These are phyloP conservation scores for Dryadomyces quercus-mongolicae DNA, from an alignment of 2,329 filamentous ascomycete genomes.

Conservation along the genomic window DNA sequence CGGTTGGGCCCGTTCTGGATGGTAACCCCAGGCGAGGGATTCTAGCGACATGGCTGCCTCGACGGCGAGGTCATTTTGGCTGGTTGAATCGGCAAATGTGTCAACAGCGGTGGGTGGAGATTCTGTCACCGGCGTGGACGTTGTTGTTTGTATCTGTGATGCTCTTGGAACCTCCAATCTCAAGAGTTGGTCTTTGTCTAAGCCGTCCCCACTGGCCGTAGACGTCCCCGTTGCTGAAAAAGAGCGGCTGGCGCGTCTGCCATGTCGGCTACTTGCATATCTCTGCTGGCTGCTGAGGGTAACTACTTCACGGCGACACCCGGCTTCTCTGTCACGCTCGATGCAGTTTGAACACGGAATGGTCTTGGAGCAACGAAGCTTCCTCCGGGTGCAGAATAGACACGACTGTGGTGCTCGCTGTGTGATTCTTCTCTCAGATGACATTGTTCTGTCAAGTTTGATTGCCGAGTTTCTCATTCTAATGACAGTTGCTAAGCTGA, in stretches of 20 bases:
- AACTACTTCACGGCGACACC: not conserved
- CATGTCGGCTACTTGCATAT: not conserved
- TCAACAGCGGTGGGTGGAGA: no score
- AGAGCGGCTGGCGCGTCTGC: not conserved
- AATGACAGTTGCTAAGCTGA: no score
- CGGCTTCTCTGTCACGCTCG: not conserved
- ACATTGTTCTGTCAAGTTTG: no score
- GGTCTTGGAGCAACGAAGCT: conserved; percentile 1
- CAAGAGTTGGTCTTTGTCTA: no score
- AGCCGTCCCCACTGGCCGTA: not conserved
- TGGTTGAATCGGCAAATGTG: not conserved
- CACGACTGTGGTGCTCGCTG: not conserved
- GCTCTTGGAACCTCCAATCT: no score
- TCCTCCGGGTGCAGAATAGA: not conserved
- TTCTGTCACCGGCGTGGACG: no score
- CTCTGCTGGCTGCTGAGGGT: not conserved
- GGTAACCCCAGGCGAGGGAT: not conserved
- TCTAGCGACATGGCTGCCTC: conserved; percentile 2
- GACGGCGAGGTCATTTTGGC: not conserved
- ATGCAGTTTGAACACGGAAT: not conserved
- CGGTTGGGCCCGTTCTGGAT: not conserved
- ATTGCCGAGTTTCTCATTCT: no score
- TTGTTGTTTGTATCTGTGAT: no score
- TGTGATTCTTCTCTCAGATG: not conserved
- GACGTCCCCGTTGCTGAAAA: not conserved